Evolutionary conservation across 1,284 basidiomycete species (phyloP).

Genomic region (Ustanciosporium gigantosporum): DNA sequence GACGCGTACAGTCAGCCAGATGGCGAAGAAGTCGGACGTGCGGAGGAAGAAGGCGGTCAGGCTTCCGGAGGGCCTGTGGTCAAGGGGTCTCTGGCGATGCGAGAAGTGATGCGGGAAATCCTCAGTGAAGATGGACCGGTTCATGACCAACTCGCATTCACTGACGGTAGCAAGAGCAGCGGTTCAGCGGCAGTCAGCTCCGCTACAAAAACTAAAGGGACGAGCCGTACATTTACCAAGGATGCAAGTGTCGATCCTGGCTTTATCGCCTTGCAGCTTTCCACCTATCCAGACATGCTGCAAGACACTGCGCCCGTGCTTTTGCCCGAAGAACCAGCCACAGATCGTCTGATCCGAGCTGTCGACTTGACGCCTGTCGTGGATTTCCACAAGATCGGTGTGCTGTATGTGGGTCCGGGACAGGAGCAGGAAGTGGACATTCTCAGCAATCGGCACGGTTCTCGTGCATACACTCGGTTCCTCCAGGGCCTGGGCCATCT

Average conservation of each 20-base stretch:
- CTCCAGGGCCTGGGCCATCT: constrained; percentile 84
- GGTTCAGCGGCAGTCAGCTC: constrained; percentile 1
- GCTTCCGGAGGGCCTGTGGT: not conserved
- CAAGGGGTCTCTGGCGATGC: constrained; percentile 31
- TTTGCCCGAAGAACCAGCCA: constrained; percentile 65
- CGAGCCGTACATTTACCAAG: constrained; percentile 1
- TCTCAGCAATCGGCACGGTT: constrained; percentile 86
- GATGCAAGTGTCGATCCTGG: constrained; percentile 72
- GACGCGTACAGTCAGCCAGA: constrained; percentile 2
- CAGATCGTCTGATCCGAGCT: constrained; percentile 71
- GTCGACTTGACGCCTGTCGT: constrained; percentile 91
- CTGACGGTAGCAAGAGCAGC: not conserved
- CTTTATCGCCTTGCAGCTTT: constrained; percentile 84
- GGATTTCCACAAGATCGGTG: constrained; percentile 94
- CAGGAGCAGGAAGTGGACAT: constrained; percentile 86
- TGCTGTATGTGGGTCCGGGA: constrained; percentile 91
- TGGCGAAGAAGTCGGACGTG: not conserved
- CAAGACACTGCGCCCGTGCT: constrained; percentile 61
- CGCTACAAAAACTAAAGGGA: constrained; percentile 1
- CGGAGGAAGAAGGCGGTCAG: not conserved
- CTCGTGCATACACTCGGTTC: constrained; percentile 90
- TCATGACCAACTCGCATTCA: not conserved
- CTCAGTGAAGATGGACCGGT: constrained; percentile 12
- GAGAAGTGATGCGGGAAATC: constrained; percentile 43
- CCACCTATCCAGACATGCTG: constrained; percentile 62